Evolutionary conservation across 768 basidiomycete genomes (phyloP).

Genomic region (Psilocybe tampanensis): DNA sequence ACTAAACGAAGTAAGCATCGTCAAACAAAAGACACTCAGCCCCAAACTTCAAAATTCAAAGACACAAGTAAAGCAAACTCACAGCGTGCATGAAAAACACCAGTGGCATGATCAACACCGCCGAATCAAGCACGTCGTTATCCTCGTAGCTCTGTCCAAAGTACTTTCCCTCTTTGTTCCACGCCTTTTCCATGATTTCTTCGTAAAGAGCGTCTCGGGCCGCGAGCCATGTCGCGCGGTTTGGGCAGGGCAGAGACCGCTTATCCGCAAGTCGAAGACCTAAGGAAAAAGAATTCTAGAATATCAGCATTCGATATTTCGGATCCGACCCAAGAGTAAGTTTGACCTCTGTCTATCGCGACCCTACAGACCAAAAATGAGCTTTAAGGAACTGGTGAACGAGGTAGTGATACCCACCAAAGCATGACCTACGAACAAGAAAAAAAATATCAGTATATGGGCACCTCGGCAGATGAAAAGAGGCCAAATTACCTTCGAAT

Average conservation of each 20-base stretch:
- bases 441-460: not conserved
- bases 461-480: too few relatives aligned
- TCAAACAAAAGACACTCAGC: too few relatives aligned
- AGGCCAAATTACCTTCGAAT: constrained; percentile 19
- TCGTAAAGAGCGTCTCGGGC: constrained; percentile 88
- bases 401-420: constrained; percentile 57
- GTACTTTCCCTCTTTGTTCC: constrained; percentile 68
- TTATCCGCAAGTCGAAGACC: constrained; percentile 93
- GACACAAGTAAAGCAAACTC: constrained; percentile 25
- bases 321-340: not conserved
- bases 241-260: constrained; percentile 86
- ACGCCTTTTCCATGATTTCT: constrained; percentile 88
- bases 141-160: constrained; percentile 95
- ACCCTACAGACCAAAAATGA: constrained; percentile 59
- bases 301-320: too few relatives aligned
- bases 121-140: constrained; percentile 77
- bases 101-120: constrained; percentile 90
- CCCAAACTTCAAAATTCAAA: not conserved
- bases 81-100: constrained; percentile 90
- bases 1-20: constrained; percentile 45
- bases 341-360: constrained; percentile 90
- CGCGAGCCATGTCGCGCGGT: constrained; percentile 67
- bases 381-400: not conserved
- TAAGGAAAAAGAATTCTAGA: too few relatives aligned
- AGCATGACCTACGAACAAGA: constrained; percentile 72